Evolutionary conservation across 768 basidiomycete species (phyloP), one percentile per base, ranked within the genome.

Genomic region (Leccinum longicurvipes): DNA sequence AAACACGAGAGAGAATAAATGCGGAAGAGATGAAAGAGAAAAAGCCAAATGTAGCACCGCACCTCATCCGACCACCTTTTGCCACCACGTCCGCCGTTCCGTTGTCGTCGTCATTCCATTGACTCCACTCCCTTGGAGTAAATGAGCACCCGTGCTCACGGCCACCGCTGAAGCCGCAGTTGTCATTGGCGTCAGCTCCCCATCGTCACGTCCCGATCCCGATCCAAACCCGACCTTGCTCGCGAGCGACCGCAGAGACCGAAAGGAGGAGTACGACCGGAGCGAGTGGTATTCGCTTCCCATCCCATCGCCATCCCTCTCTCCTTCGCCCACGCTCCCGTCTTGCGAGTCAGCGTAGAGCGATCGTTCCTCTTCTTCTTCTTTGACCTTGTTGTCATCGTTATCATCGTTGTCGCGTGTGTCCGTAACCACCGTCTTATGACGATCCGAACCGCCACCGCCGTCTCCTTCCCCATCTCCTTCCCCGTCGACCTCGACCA

Each of bases 81-180:
- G 66, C 69, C 69, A 70, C 69, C 69, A 70, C 19, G 58, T 55
- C n/a, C 67, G 63, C 24, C 60, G 69, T 46, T 67, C 71, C 9
- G 47, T 19, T 10, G 32, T 17, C 17, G 39, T 39, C n/a, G 19
- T 41, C 19, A 5, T 19, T 5, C 39, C 39, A 41, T 41, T 41
- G 3, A 41, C 47, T 4, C 56, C 50, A 12, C 48, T 28, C 27
- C 6, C 6, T n/a, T n/a, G n/a, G 17, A 44, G 28, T 6, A 47
- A 28, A 36, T 19, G 57, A 14, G 52, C 39, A 1, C 49, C 48
- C 0, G 59, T 59, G 44, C 55, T 50, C 29, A 47, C 7, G 1
- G 23, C 34, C 12, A 47, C 27, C 50, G 12, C 14, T 31, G 31
- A 31, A 2, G 31, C 12, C 31, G 19, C 19, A 41, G 39, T 10